phyloP scores from a whole-genome alignment of 164 flowering plant species.

The Vitis riparia region DNA sequence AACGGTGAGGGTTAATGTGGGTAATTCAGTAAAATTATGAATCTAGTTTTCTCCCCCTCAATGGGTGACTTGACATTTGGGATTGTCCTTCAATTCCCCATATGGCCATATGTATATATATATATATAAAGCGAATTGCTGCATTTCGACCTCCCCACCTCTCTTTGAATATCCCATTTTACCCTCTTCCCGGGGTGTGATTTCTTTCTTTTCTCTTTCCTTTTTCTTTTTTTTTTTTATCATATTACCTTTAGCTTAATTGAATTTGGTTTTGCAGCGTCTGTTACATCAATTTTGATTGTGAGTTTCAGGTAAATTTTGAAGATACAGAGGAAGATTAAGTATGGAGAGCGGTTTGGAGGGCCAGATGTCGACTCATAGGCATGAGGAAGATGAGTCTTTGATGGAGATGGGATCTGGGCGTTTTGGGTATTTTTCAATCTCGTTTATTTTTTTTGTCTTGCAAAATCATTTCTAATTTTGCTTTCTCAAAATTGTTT shows the following conservation, averaged over 20 bases:
- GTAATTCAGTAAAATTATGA: too few relatives aligned
- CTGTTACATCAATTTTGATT: too few relatives aligned
- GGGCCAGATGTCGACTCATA: background rate
- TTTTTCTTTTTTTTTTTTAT: background rate
- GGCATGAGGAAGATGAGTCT: background rate
- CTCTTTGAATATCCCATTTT: background rate
- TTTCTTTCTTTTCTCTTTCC: background rate
- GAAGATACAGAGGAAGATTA: too few relatives aligned
- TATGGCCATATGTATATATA: too few relatives aligned
- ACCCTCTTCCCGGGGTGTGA: background rate
- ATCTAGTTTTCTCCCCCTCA: too few relatives aligned
- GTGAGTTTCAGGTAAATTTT: too few relatives aligned
- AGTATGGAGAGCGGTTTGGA: background rate
- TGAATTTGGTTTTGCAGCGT: too few relatives aligned
- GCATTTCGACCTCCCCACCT: background rate
- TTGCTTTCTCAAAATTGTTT: too few relatives aligned
- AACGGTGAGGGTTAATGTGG: too few relatives aligned
- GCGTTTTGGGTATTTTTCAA: constrained; percentile 6
- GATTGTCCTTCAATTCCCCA: too few relatives aligned
- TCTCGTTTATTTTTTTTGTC: background rate
- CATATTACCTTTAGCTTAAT: background rate
- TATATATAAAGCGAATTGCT: background rate
- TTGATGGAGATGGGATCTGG: constrained; percentile 6
- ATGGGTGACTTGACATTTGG: too few relatives aligned
- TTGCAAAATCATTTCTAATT: background rate